phyloP scores from a whole-genome alignment of 257 asterid species.

The Solanum clarkiae region DNA sequence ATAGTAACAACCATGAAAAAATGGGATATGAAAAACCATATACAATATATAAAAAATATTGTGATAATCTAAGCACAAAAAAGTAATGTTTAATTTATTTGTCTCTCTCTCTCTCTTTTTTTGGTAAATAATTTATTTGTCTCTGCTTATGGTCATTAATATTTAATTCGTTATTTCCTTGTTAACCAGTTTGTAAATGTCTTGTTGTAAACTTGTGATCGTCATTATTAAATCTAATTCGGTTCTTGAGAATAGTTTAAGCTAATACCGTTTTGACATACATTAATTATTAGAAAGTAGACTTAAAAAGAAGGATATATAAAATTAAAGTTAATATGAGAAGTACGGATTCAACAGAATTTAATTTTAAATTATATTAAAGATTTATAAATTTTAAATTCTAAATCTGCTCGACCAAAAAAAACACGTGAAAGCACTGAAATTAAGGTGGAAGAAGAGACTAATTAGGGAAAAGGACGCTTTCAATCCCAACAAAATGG shows the following conservation, averaged over 20 bases:
- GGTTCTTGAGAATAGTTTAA: neutral
- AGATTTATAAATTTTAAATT: neutral
- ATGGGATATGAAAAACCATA: neutral
- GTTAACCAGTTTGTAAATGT: neutral
- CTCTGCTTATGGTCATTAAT: neutral
- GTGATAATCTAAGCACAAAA: neutral
- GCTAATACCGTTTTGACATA: neutral
- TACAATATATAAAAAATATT: neutral
- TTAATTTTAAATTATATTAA: too few species aligned
- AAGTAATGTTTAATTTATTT: too few species aligned
- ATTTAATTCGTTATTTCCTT: neutral
- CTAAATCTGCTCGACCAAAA: fast-evolving
- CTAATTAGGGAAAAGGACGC: too few species aligned
- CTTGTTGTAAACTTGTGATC: neutral
- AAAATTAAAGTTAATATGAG: neutral
- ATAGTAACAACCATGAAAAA: neutral
- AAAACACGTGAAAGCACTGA: neutral
- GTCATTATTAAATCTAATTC: neutral
- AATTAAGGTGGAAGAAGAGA: too few species aligned
- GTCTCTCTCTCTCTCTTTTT: too few species aligned
- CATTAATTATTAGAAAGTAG: too few species aligned
- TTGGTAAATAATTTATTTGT: too few species aligned
- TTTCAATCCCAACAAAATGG: too few species aligned
- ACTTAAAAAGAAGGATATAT: neutral
- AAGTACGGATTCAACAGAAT: neutral